A percentile compares a stretch with the other conserved stretches of the same genome.
Conservation (phyloP, 805 yeast species). For the Priceomyces haplophilus region DNA sequence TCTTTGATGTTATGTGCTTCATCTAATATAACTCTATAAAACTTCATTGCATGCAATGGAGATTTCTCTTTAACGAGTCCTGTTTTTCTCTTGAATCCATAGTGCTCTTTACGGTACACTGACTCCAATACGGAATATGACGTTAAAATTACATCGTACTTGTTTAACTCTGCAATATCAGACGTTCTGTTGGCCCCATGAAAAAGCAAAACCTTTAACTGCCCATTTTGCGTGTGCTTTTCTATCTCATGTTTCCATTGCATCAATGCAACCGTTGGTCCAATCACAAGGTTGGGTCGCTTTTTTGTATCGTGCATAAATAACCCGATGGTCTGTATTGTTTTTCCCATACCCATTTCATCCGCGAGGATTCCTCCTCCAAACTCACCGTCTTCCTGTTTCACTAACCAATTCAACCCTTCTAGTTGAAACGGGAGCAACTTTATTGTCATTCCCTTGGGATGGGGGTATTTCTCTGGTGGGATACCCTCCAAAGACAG, state of each 20-base stretch:
- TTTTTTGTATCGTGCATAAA: slow-evolving; percentile 66
- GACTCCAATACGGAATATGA: slow-evolving; percentile 92
- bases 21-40: slow-evolving; percentile 85
- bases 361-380: slow-evolving; percentile 94
- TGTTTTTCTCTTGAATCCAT: slow-evolving; percentile 76
- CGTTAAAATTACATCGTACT: slow-evolving; percentile 80
- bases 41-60: slow-evolving; percentile 67
- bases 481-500: slow-evolving; percentile 43
- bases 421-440: slow-evolving; percentile 90
- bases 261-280: slow-evolving; percentile 98
- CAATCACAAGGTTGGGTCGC: slow-evolving; percentile 83
- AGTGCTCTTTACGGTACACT: slow-evolving; percentile 73
- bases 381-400: slow-evolving; percentile 76
- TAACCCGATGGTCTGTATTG: slow-evolving; percentile 91
- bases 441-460: slow-evolving; percentile 68
- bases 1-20: slow-evolving; percentile 98
- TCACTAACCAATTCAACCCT: slow-evolving; percentile 84
- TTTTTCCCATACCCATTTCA: slow-evolving; percentile 99
- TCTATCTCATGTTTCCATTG: slow-evolving; percentile 96
- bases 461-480: slow-evolving; percentile 66
- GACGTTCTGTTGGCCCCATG: slow-evolving; percentile 83
- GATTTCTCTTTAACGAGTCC: slow-evolving; percentile 73
- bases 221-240: slow-evolving; percentile 67
- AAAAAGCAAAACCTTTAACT: slow-evolving; percentile 63
- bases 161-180: slow-evolving; percentile 51